A percentile compares a stretch with the other conserved stretches of the same genome.
These are phyloP conservation scores for Bipolaris oryzae DNA, from an alignment of 2,329 filamentous ascomycete species.

Conservation along the genomic window DNA sequence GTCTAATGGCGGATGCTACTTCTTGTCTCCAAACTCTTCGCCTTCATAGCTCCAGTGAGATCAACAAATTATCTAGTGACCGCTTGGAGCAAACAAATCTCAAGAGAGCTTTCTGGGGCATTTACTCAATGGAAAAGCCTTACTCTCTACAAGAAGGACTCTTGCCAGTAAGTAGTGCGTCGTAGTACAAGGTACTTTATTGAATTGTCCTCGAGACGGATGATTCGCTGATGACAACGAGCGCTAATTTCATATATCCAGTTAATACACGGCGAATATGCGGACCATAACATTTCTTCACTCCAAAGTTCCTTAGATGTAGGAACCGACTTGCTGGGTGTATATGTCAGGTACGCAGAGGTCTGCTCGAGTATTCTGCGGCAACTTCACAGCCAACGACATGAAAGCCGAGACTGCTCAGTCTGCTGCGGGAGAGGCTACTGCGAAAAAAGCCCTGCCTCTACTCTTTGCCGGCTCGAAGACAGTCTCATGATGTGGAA, in stretches of 20 bases:
- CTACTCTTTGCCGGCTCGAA: neutral
- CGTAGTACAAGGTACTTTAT: neutral
- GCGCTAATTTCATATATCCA: neutral
- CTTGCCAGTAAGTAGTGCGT: neutral
- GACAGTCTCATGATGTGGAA: neutral
- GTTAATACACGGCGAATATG: neutral
- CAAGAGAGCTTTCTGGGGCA: neutral
- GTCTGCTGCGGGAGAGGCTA: neutral
- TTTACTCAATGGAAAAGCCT: neutral
- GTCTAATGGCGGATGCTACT: neutral
- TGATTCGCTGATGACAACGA: neutral
- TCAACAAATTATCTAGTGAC: neutral
- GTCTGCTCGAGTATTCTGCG: neutral
- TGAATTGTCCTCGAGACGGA: neutral
- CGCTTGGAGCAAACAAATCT: neutral
- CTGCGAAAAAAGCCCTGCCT: neutral
- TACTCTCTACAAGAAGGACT: neutral
- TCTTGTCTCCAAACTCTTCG: neutral
- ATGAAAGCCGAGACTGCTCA: neutral
- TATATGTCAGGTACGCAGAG: neutral
- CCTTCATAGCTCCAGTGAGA: neutral
- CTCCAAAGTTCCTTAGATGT: neutral
- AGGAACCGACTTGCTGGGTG: neutral
- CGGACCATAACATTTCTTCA: neutral
- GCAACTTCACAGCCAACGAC: neutral